Evolutionary conservation across 176 grass and related monocot species (phyloP).

Genomic region (Phoenix roebelenii): DNA sequence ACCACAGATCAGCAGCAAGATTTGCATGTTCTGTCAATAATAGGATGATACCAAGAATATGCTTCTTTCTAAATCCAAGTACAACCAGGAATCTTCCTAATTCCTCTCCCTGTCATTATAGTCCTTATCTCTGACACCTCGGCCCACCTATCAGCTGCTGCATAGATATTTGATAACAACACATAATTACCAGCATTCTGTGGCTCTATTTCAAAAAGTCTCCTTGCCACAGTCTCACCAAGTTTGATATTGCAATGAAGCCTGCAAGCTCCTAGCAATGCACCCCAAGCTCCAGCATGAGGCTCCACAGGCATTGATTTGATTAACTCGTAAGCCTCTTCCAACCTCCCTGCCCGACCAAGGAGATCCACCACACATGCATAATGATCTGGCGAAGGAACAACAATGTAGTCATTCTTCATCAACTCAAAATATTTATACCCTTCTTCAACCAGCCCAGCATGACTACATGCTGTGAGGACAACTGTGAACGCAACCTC

Average conservation of each 20-base stretch:
- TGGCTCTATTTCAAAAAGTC: constrained; percentile 77
- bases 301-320: constrained; percentile 53
- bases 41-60: too few relatives aligned
- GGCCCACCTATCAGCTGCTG: constrained; percentile 66
- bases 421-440: constrained; percentile 68
- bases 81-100: constrained; percentile 64
- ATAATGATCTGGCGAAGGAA: constrained; percentile 70
- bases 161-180: constrained; percentile 81
- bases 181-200: constrained; percentile 91
- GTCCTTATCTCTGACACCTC: constrained; percentile 66
- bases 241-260: constrained; percentile 56
- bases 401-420: constrained; percentile 46
- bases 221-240: constrained; percentile 60
- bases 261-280: constrained; percentile 63
- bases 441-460: constrained; percentile 76
- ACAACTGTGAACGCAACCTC: constrained; percentile 64
- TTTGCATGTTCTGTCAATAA: too few relatives aligned
- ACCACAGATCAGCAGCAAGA: too few relatives aligned
- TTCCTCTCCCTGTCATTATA: constrained; percentile 53
- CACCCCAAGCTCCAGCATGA: constrained; percentile 87
- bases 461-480: constrained; percentile 68
- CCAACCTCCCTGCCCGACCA: constrained; percentile 52
- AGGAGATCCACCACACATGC: constrained; percentile 74
- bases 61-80: constrained; percentile 30
- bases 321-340: constrained; percentile 65